Conservation (phyloP, 805 yeast genomes). For the Komagataella kurtzmanii region DNA sequence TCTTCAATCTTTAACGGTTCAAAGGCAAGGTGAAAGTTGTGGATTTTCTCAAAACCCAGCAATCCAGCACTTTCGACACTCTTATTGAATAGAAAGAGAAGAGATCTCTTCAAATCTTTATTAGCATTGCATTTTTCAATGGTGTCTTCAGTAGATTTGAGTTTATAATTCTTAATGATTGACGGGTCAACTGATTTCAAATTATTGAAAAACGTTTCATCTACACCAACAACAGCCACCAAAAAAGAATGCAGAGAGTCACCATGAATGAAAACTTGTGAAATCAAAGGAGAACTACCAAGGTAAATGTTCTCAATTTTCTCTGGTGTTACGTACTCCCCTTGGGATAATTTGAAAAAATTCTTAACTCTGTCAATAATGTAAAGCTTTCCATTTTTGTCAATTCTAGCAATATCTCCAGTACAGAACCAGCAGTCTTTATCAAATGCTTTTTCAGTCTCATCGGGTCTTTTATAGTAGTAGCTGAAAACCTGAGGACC, state of each 20-base stretch:
- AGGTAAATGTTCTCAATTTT: constrained; percentile 55
- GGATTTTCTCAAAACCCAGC: constrained; percentile 52
- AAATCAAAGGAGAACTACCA: constrained; percentile 28
- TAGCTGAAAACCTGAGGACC: constrained; percentile 50
- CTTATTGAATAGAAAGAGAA: constrained; percentile 23
- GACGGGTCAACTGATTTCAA: constrained; percentile 1
- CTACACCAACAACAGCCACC: constrained; percentile 53
- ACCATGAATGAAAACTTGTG: constrained; percentile 52
- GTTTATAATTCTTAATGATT: constrained; percentile 4
- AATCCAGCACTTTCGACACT: constrained; percentile 22
- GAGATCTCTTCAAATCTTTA: constrained; percentile 12
- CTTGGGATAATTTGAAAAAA: constrained; percentile 58
- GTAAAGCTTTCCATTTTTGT: constrained; percentile 35
- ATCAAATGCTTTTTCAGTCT: constrained; percentile 38
- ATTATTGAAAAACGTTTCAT: constrained; percentile 12
- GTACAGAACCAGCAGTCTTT: constrained; percentile 47
- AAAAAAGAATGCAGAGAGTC: constrained; percentile 41
- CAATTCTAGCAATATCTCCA: constrained; percentile 49
- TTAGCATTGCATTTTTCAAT: constrained; percentile 11
- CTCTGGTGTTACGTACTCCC: constrained; percentile 66
- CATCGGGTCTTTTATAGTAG: constrained; percentile 44
- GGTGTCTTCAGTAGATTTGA: constrained; percentile 11
- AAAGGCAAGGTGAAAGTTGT: constrained; percentile 34
- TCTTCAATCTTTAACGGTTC: constrained; percentile 54
- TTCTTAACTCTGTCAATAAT: constrained; percentile 70